phyloP scores from a whole-genome alignment of 148 eudicot genomes.

The Cornus controversa region DNA sequence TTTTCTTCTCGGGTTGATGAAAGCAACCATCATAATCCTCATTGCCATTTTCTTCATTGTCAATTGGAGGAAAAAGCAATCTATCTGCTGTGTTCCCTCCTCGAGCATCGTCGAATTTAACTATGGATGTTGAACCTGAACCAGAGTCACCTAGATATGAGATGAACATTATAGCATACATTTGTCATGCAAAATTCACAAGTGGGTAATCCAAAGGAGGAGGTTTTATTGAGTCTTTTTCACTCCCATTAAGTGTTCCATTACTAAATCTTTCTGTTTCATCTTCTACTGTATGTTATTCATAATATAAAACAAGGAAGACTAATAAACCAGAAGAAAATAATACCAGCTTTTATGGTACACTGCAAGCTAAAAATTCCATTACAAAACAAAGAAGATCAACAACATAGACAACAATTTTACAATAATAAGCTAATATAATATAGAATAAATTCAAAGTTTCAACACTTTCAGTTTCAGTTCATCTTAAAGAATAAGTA shows the following conservation, averaged over 20 bases:
- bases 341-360: background rate
- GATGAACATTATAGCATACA: no score
- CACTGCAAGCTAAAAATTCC: background rate
- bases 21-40: conserved; percentile 29
- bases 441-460: background rate
- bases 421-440: background rate
- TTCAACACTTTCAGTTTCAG: background rate
- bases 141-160: conserved; percentile 17
- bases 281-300: no score
- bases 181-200: background rate
- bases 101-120: conserved; percentile 20
- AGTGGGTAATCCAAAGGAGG: background rate
- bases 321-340: no score
- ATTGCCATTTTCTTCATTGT: conserved; percentile 22
- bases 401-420: background rate
- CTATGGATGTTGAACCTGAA: conserved; percentile 32
- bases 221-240: background rate
- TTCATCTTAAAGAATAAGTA: background rate
- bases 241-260: no score
- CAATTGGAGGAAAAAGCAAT: conserved; percentile 10
- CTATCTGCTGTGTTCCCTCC: conserved; percentile 8
- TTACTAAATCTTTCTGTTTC: no score
- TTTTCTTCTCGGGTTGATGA: conserved; percentile 52
- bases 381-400: background rate
- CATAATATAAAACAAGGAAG: no score